Evolutionary conservation across 257 asterid genomes (phyloP).

Genomic region (Jasminum sambac): DNA sequence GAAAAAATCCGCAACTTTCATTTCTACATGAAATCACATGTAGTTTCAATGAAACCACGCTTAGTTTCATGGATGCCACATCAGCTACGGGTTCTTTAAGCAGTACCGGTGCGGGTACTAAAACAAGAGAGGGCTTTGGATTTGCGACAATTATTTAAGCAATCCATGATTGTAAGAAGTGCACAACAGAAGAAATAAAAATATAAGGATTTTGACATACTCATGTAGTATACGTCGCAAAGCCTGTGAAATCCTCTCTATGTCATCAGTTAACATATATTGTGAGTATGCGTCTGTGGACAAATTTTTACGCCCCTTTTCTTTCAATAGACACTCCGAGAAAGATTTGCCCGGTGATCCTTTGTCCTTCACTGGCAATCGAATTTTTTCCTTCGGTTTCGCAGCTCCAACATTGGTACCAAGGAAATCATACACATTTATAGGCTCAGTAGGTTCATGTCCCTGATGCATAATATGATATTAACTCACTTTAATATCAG

Average conservation of each 20-base stretch:
- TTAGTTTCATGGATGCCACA: too few relatives aligned
- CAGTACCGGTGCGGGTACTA: too few relatives aligned
- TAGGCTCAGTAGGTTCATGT: conserved; percentile 48
- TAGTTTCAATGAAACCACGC: too few relatives aligned
- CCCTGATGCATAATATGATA: conserved; percentile 49
- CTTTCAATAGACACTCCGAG: conserved; percentile 35
- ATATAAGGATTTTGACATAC: conserved; percentile 41
- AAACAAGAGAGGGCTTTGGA: neutral
- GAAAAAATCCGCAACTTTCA: too few relatives aligned
- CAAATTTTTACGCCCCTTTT: conserved; percentile 29
- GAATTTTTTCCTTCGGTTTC: conserved; percentile 30
- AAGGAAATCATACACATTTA: conserved; percentile 54
- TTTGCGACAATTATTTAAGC: conserved; percentile 6
- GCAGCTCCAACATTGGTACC: conserved; percentile 25
- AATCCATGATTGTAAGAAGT: neutral
- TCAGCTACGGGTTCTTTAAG: too few relatives aligned
- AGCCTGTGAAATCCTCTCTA: conserved; percentile 46
- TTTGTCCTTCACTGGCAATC: conserved; percentile 29
- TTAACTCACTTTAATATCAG: neutral
- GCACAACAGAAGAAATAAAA: neutral
- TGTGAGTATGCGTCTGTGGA: conserved; percentile 30
- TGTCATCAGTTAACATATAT: conserved; percentile 41
- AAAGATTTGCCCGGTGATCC: conserved; percentile 37
- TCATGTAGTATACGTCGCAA: conserved; percentile 62
- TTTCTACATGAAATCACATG: too few relatives aligned